phyloP scores from a whole-genome alignment of 208 protist species.

The Leishmania guyanensis region DNA sequence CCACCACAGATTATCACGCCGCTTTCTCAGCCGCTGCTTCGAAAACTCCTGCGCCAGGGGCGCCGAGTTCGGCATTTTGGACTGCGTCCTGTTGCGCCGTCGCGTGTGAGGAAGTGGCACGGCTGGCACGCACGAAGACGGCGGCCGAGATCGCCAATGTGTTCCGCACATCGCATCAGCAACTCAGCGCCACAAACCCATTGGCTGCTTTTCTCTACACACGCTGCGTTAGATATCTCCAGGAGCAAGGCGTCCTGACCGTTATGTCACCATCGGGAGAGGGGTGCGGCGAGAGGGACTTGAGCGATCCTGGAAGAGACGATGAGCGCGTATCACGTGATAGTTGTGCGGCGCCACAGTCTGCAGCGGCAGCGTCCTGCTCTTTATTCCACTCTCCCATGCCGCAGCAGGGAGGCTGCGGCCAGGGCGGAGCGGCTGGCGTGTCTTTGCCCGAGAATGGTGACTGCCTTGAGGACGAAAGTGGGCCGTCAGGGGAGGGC shows the following conservation, averaged over 20 bases:
- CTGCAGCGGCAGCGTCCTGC: not conserved
- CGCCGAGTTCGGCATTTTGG: not conserved
- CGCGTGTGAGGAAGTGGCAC: constrained; percentile 1
- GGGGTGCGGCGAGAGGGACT: not conserved
- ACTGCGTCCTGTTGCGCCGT: constrained; percentile 13
- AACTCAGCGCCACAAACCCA: constrained; percentile 1
- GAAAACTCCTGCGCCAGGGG: not conserved
- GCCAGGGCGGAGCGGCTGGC: not conserved
- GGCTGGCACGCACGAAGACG: not conserved
- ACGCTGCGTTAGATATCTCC: not conserved
- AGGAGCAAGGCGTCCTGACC: not conserved
- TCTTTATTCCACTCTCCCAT: not conserved
- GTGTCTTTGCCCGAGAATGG: not conserved
- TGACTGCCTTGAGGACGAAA: not conserved
- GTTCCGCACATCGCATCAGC: not conserved
- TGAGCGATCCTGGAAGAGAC: not conserved
- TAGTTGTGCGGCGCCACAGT: not conserved
- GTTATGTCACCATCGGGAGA: not conserved
- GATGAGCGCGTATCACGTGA: not conserved
- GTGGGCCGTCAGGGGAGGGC: not conserved
- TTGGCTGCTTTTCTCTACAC: constrained; percentile 7
- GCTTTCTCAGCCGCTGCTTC: not conserved
- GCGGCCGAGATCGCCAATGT: not conserved
- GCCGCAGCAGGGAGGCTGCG: not conserved
- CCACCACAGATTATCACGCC: not conserved